Conservation (phyloP, 371 early-diverging fungal species). For the Mortierella sp. region DNA sequence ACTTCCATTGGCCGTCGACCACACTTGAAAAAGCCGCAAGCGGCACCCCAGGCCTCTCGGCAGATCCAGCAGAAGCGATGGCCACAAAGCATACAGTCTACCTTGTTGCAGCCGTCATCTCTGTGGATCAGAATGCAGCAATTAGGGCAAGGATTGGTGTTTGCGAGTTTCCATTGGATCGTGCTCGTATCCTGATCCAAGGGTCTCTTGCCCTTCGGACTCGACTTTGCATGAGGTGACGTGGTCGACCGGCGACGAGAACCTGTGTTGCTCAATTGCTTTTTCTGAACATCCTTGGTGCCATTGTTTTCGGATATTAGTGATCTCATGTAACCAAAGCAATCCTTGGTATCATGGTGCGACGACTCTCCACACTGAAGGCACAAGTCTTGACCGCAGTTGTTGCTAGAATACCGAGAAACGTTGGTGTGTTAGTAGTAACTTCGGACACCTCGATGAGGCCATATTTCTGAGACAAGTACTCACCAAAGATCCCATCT, state of each 20-base stretch:
- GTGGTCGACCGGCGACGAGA: background rate
- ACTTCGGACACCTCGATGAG: too few relatives aligned
- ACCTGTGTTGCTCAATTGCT: slow-evolving; percentile 4
- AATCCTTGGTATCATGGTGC: slow-evolving; percentile 61
- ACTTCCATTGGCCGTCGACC: slow-evolving; percentile 19
- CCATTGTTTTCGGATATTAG: slow-evolving; percentile 6
- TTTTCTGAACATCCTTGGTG: background rate
- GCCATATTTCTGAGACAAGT: slow-evolving; percentile 1
- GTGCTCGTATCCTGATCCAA: slow-evolving; percentile 28
- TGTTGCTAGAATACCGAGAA: slow-evolving; percentile 30
- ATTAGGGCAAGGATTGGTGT: slow-evolving; percentile 75
- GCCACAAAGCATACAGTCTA: slow-evolving; percentile 80
- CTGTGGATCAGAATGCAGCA: slow-evolving; percentile 80
- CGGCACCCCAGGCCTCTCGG: slow-evolving; percentile 53
- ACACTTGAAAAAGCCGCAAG: slow-evolving; percentile 59
- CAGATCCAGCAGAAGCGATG: slow-evolving; percentile 79
- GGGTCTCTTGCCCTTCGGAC: slow-evolving; percentile 16
- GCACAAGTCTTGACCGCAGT: slow-evolving; percentile 60
- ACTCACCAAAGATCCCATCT: slow-evolving; percentile 66
- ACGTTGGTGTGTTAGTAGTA: background rate
- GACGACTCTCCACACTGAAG: slow-evolving; percentile 67
- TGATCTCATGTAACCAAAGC: slow-evolving; percentile 61
- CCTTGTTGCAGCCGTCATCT: slow-evolving; percentile 85
- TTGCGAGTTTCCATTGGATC: slow-evolving; percentile 57
- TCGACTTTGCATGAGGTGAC: background rate